phyloP scores from a whole-genome alignment of 108 stramenopile species.

The Phaeodactylum tricornutum region DNA sequence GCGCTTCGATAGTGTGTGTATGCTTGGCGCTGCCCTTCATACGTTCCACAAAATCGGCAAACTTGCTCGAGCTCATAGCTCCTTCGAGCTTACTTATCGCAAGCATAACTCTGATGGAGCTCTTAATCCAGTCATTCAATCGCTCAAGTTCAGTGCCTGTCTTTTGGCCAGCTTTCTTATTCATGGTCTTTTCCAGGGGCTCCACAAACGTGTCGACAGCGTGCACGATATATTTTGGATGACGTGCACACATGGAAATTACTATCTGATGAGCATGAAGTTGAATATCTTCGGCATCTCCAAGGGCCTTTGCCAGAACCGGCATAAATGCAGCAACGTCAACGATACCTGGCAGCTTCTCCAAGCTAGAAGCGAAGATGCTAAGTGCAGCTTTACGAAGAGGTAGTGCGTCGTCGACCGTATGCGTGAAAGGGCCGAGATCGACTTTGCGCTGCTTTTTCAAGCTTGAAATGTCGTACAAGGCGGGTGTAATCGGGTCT shows the following conservation, averaged over 20 bases:
- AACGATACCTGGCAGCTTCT: slow-evolving; percentile 59
- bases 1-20: slow-evolving; percentile 28
- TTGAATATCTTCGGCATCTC: slow-evolving; percentile 76
- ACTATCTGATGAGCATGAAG: slow-evolving; percentile 78
- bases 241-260: slow-evolving; percentile 51
- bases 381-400: slow-evolving; percentile 90
- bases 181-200: slow-evolving; percentile 73
- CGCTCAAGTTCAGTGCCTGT: slow-evolving; percentile 76
- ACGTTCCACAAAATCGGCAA: slow-evolving; percentile 60
- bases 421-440: slow-evolving; percentile 97
- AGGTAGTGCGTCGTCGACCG: slow-evolving; percentile 93
- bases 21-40: slow-evolving; percentile 40
- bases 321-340: slow-evolving; percentile 71
- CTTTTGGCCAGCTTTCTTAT: slow-evolving; percentile 73
- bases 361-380: slow-evolving; percentile 85
- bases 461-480: slow-evolving; percentile 66
- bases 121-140: slow-evolving; percentile 78
- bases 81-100: slow-evolving; percentile 58
- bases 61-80: slow-evolving; percentile 45
- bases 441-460: slow-evolving; percentile 88
- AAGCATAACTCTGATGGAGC: slow-evolving; percentile 60
- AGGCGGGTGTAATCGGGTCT: slow-evolving; percentile 56
- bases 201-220: slow-evolving; percentile 62
- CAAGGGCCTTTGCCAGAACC: slow-evolving; percentile 58
- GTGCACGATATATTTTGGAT: slow-evolving; percentile 46